Base-by-base conservation (phyloP, 2,329 filamentous ascomycete genomes). In the Cladobotryum protrusum region DNA sequence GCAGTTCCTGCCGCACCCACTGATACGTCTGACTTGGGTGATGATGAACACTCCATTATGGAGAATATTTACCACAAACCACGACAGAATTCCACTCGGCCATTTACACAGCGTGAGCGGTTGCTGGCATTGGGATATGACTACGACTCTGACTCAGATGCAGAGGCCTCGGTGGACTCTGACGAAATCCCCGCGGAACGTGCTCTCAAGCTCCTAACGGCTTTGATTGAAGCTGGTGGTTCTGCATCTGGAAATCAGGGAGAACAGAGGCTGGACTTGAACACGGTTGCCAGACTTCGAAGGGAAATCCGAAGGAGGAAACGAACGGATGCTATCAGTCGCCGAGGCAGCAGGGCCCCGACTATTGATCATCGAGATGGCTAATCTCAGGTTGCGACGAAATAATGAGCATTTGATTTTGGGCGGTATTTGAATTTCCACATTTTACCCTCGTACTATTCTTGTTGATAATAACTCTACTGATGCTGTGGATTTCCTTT, bases 81-180 rank as follows among this genome's bases (percentile, higher is more conserved):
- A 8, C 40, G 33, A 3, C 32, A 39, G 13, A 34, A 20, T 14
- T 18, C 20, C 34, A 52, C 51, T 34, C 49, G 24, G 42, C 33
- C 43, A 8, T 55, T 54, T 39, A 56, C 50, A 13, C 54, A 43
- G n/a, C 57, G 58, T 29, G 57, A 60, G 34, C 54, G 58, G 11
- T 47, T 60, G 15, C 44, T 52, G 17, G 56, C 57, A 2, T 48
- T 60, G n/a, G 58, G 58, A 9, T 60, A 58, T 46, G 58, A 60
- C 15, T 60, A 60, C 46, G 58, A 59, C 13, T 58, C 58, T 1
- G 58, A 60, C 14, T 53, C 51, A 4, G 51, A 53, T n/a, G 32
- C 29, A 8, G 51, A 53, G 36, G 18, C 18, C n/a, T 52, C 46
- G 4, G 3, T 43, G 1, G 47, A 46, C 13, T 39, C 43, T 5